Evolutionary conservation across 441 rosid species (phyloP).

Genomic region (Aquilaria agallochum): DNA sequence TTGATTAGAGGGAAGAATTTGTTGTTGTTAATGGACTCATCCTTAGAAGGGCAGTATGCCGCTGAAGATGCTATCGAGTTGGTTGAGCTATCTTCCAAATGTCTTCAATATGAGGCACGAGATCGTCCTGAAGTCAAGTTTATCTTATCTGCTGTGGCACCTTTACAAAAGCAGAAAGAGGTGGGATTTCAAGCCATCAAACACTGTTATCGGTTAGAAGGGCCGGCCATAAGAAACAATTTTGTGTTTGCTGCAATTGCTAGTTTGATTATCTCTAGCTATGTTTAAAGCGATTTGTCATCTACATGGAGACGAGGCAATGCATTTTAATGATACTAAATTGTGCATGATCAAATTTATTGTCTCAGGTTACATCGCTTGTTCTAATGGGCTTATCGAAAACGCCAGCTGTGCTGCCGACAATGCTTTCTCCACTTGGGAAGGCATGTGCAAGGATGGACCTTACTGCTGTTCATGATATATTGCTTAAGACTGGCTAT

Average conservation of each 20-base stretch:
- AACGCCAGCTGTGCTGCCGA: slow-evolving; percentile 42
- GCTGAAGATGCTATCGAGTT: slow-evolving; percentile 39
- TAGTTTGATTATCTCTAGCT: not conserved
- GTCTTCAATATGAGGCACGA: slow-evolving; percentile 64
- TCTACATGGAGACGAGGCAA: not conserved
- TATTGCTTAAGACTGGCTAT: slow-evolving; percentile 38
- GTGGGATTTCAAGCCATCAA: slow-evolving; percentile 16
- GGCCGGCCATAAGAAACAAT: not conserved
- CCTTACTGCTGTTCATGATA: slow-evolving; percentile 49
- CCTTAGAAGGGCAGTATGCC: slow-evolving; percentile 65
- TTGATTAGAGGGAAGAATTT: slow-evolving; percentile 57
- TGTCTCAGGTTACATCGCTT: slow-evolving; percentile 52
- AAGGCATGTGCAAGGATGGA: slow-evolving; percentile 85
- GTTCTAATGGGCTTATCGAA: slow-evolving; percentile 53
- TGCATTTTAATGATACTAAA: slow-evolving; percentile 8
- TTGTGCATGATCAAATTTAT: slow-evolving; percentile 11
- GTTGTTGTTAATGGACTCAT: slow-evolving; percentile 52
- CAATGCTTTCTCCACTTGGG: slow-evolving; percentile 53
- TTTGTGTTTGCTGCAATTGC: not conserved
- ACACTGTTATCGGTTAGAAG: not conserved
- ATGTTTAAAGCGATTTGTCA: not conserved
- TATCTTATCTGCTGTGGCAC: slow-evolving; percentile 45
- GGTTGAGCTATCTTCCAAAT: slow-evolving; percentile 63
- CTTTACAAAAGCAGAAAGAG: slow-evolving; percentile 54
- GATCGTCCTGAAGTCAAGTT: slow-evolving; percentile 57